Base-by-base conservation (phyloP, 2,329 filamentous ascomycete genomes). In the Leptographium lundbergii region DNA sequence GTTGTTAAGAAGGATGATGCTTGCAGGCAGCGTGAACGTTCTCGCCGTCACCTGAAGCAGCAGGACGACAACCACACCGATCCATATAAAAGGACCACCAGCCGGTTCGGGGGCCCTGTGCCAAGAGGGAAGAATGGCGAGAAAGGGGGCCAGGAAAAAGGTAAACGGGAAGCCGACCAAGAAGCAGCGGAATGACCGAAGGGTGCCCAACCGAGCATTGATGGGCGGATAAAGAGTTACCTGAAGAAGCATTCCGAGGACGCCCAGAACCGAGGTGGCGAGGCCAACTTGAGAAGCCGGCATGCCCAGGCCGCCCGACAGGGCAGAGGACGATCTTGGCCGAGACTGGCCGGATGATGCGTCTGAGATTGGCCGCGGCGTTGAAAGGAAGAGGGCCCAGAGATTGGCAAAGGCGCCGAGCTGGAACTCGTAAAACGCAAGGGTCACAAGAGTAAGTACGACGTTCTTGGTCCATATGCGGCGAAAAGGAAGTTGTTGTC, bases 1-100 rank as follows among this genome's bases (percentile, higher is more conserved):
- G 65, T 84, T 82, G 62, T 83, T 84, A 25, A 83, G 70, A 19
- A 83, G 68, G 58, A 83, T 81, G 54, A 81, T 80, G 66, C 76
- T 80, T 5, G 77, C 78, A 0, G 80, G 80, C 6, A 81, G 69
- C 0, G 79, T 78, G 63, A 91, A 89, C 0, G 88, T 91, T 36
- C 87, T 77, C 0, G 85, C 87, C 6, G 85, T 75, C n/a, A 90
- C 87, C 67, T 91, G 87, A 7, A 91, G 68, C n/a, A 81, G 57
- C 13, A 62, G 54, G 3, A 62, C 53, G 5, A 57, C 25, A 75
- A 78, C 75, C 60, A 88, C 84, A 19, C 79, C 79, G 1, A 77
- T 70, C 85, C 82, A 88, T 39, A 86, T 73, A 59, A 75, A 69
- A 25, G 75, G 62, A 0, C 79, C 79, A 0, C 74, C 75, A 0